A percentile compares a stretch with the other conserved stretches of the same genome.
Conservation (phyloP, 495 filamentous ascomycete genomes). For the Daldinia vernicosa region DNA sequence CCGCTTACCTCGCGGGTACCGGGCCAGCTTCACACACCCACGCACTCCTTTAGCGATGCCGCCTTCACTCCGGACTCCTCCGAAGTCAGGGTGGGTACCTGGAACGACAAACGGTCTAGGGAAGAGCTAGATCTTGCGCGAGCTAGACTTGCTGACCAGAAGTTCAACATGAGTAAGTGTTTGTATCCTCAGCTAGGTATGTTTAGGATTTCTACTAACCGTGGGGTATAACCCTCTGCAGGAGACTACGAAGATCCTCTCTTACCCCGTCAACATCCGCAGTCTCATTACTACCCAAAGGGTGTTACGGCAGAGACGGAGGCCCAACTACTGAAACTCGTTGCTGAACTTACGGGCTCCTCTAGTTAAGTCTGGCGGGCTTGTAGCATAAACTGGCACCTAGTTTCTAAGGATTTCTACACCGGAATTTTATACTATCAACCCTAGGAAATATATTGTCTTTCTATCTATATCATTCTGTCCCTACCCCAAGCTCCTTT, state of each 20-base stretch:
- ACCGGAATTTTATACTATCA: neutral
- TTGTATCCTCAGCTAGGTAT: neutral
- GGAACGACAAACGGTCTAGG: slow-evolving; percentile 65
- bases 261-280: slow-evolving; percentile 41
- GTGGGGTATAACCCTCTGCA: slow-evolving; percentile 15
- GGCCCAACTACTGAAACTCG: slow-evolving; percentile 43
- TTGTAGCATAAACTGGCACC: neutral
- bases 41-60: slow-evolving; percentile 36
- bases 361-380: slow-evolving; percentile 1
- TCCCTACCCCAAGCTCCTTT: neutral
- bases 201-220: neutral
- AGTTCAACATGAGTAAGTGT: slow-evolving; percentile 53
- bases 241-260: slow-evolving; percentile 56
- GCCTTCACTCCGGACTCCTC: slow-evolving; percentile 38
- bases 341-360: slow-evolving; percentile 46
- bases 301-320: slow-evolving; percentile 49
- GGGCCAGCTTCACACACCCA: slow-evolving; percentile 37
- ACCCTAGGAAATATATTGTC: neutral
- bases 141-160: slow-evolving; percentile 48
- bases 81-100: slow-evolving; percentile 5
- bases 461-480: neutral
- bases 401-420: neutral
- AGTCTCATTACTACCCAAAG: slow-evolving; percentile 47
- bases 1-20: slow-evolving; percentile 43
- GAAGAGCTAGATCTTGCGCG: slow-evolving; percentile 64